Conservation (phyloP, 2,329 filamentous ascomycete species). For the Aspergillus sojae region DNA sequence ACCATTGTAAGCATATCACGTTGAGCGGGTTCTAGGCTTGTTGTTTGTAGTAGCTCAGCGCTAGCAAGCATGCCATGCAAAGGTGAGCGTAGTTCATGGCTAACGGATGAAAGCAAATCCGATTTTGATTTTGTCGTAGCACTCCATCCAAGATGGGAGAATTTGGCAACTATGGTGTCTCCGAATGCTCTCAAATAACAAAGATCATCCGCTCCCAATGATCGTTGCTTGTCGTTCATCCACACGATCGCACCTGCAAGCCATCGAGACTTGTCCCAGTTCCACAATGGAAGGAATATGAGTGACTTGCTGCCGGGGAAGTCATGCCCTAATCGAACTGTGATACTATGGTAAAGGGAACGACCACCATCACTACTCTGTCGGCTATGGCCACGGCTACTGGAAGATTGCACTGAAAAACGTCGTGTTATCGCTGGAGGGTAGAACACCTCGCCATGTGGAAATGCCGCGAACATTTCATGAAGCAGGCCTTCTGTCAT, state of each 20-base stretch:
- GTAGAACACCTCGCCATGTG: slow-evolving; percentile 21
- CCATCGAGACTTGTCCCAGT: slow-evolving; percentile 37
- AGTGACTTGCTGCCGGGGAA: slow-evolving; percentile 30
- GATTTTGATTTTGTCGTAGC: slow-evolving; percentile 51
- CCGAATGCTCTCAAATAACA: slow-evolving; percentile 39
- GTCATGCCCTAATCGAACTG: slow-evolving; percentile 16
- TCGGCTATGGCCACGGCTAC: background rate
- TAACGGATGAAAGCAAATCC: slow-evolving; percentile 56
- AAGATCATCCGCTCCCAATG: slow-evolving; percentile 31
- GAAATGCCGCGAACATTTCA: slow-evolving; percentile 21
- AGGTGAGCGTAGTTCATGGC: slow-evolving; percentile 54
- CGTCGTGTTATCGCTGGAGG: background rate
- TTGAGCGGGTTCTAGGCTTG: slow-evolving; percentile 43
- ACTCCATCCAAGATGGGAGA: slow-evolving; percentile 36
- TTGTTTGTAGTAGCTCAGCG: slow-evolving; percentile 54
- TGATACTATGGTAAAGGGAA: slow-evolving; percentile 7
- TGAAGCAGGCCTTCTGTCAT: slow-evolving; percentile 20
- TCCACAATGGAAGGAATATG: slow-evolving; percentile 39
- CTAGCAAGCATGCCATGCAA: slow-evolving; percentile 53
- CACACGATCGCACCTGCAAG: slow-evolving; percentile 35
- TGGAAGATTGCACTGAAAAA: background rate
- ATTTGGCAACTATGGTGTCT: slow-evolving; percentile 38
- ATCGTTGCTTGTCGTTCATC: slow-evolving; percentile 25
- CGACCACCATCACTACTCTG: slow-evolving; percentile 5
- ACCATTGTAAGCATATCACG: slow-evolving; percentile 51